phyloP scores from a whole-genome alignment of 2,329 filamentous ascomycete species.

The Trichoderma koningii region DNA sequence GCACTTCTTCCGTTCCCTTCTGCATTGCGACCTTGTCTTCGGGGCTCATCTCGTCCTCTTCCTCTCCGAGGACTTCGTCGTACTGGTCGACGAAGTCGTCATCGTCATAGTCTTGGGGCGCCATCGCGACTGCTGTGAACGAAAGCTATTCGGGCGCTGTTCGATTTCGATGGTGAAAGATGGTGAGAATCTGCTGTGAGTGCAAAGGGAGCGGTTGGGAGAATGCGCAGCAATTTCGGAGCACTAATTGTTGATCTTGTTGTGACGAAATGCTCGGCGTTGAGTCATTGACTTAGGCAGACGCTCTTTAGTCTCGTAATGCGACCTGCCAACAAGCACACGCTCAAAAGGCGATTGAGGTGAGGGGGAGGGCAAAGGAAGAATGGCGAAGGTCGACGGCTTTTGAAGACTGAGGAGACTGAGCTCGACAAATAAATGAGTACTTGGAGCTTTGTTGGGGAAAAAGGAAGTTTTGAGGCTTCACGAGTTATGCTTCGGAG shows the following conservation, averaged over 20 bases:
- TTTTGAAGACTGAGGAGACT: no score
- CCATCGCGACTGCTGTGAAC: slow-evolving; percentile 29
- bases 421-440: no score
- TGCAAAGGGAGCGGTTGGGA: not conserved
- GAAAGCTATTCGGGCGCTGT: not conserved
- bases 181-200: not conserved
- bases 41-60: slow-evolving; percentile 49
- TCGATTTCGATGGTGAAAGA: not conserved
- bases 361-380: not conserved
- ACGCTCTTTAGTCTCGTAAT: not conserved
- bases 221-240: not conserved
- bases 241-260: slow-evolving; percentile 1
- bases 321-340: not conserved
- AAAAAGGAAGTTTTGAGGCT: no score
- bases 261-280: slow-evolving; percentile 15
- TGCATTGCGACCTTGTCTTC: slow-evolving; percentile 58
- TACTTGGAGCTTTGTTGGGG: no score
- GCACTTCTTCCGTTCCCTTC: slow-evolving; percentile 66
- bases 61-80: slow-evolving; percentile 48
- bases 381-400: no score
- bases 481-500: not conserved
- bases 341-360: not conserved
- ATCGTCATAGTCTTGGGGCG: slow-evolving; percentile 47
- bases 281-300: slow-evolving; percentile 23
- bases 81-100: slow-evolving; percentile 53